Percentiles rank a stretch among this genome's conserved stretches.
Evolutionary conservation across 306 rosid genomes (phyloP).

Genomic region (Prunus mira): DNA sequence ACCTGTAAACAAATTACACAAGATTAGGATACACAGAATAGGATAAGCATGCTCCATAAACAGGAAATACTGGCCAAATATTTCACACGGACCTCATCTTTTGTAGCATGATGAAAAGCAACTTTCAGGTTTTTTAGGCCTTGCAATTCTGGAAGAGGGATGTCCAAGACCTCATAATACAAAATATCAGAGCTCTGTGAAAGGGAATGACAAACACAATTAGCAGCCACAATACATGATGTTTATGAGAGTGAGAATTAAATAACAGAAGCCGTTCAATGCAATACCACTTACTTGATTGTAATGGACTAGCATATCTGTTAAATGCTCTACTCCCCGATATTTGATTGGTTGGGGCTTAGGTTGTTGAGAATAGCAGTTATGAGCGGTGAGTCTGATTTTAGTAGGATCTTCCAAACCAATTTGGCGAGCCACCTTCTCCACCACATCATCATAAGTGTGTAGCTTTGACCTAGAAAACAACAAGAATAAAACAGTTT

Average conservation of each 20-base stretch:
- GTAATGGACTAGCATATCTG: constrained; percentile 75
- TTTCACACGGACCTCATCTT: constrained; percentile 64
- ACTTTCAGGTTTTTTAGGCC: constrained; percentile 74
- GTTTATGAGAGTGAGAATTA: background rate
- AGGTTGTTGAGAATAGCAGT: constrained; percentile 89
- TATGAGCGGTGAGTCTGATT: constrained; percentile 82
- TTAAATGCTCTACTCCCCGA: constrained; percentile 69
- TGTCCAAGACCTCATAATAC: constrained; percentile 75
- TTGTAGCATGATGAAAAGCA: constrained; percentile 73
- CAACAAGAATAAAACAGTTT: background rate
- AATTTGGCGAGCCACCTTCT: constrained; percentile 57
- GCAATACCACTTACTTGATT: constrained; percentile 52
- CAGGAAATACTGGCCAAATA: background rate
- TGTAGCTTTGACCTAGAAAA: constrained; percentile 56
- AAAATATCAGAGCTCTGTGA: constrained; percentile 71
- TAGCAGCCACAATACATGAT: constrained; percentile 7
- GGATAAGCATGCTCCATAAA: background rate
- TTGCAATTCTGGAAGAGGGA: constrained; percentile 83
- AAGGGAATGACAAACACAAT: constrained; percentile 12
- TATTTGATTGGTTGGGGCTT: constrained; percentile 82
- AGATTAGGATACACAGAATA: constrained; percentile 5
- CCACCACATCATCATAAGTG: constrained; percentile 69
- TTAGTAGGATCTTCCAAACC: constrained; percentile 74
- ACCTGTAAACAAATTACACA: constrained; percentile 43
- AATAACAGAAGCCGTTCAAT: constrained; percentile 5